A percentile compares a stretch with the other conserved stretches of the same genome.
These are phyloP conservation scores for Kurtzmaniella fragi DNA, from an alignment of 805 yeast species.

Conservation along the genomic window DNA sequence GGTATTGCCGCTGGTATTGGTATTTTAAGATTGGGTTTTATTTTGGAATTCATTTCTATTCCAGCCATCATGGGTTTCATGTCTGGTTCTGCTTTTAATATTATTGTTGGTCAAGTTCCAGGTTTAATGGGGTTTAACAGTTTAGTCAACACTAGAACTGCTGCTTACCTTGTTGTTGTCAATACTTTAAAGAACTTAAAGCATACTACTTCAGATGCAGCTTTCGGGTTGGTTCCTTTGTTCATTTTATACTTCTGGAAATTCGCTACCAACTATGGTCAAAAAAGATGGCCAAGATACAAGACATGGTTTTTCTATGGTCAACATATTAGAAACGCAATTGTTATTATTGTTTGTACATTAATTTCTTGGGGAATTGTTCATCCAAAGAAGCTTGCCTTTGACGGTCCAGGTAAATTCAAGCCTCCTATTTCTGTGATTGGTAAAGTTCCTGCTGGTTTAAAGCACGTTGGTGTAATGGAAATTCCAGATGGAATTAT, in stretches of 20 bases:
- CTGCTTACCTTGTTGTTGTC: constrained; percentile 68
- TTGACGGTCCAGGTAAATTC: constrained; percentile 27
- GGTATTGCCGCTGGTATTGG: constrained; percentile 81
- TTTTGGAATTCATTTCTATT: constrained; percentile 81
- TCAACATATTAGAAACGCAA: constrained; percentile 74
- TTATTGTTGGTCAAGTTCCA: constrained; percentile 82
- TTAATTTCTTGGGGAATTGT: constrained; percentile 76
- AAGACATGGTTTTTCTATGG: constrained; percentile 60
- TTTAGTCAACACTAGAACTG: constrained; percentile 63
- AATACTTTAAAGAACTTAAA: constrained; percentile 68
- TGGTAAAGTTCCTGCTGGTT: constrained; percentile 80
- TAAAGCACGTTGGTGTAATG: constrained; percentile 72
- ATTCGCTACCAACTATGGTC: constrained; percentile 53
- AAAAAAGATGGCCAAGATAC: constrained; percentile 58
- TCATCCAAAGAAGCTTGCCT: constrained; percentile 36
- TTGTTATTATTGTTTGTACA: constrained; percentile 77
- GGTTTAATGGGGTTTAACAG: constrained; percentile 71
- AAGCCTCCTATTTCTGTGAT: constrained; percentile 53
- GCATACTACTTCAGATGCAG: constrained; percentile 72
- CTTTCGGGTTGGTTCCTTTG: constrained; percentile 77
- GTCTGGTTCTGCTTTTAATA: constrained; percentile 89
- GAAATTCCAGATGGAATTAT: constrained; percentile 55
- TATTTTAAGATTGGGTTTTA: constrained; percentile 75
- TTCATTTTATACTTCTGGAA: constrained; percentile 71
- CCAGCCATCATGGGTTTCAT: constrained; percentile 94